A percentile compares a stretch with the other conserved stretches of the same genome.
phyloP scores from a whole-genome alignment of 148 eudicot genomes.

The Simmondsia chinensis region DNA sequence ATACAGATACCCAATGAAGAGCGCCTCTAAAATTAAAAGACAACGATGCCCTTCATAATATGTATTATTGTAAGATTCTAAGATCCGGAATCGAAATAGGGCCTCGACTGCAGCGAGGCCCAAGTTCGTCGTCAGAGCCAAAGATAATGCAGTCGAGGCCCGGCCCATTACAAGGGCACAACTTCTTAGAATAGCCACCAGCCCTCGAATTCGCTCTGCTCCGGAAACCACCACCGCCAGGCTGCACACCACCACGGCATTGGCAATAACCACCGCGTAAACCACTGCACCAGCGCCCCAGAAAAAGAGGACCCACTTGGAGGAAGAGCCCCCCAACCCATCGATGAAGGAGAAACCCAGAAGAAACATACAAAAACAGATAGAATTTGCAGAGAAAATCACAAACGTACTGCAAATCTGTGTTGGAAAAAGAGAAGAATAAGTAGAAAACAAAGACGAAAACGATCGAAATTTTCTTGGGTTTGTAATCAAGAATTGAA shows the following conservation, averaged over 20 bases:
- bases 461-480: constrained; percentile 2
- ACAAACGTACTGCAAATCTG: constrained; percentile 35
- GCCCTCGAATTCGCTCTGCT: constrained; percentile 28
- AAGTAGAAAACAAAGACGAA: constrained; percentile 15
- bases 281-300: constrained; percentile 28
- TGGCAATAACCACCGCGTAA: constrained; percentile 56
- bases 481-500: constrained; percentile 17
- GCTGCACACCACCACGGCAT: constrained; percentile 45
- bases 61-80: constrained; percentile 10
- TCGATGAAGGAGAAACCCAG: constrained; percentile 32
- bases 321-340: constrained; percentile 16
- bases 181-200: constrained; percentile 38
- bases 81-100: constrained; percentile 52
- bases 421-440: constrained; percentile 30
- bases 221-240: constrained; percentile 25
- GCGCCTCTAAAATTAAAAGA: constrained; percentile 40
- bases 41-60: background rate
- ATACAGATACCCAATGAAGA: constrained; percentile 57
- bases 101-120: constrained; percentile 62
- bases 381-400: constrained; percentile 52
- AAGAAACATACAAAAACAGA: constrained; percentile 39
- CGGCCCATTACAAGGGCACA: constrained; percentile 41
- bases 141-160: constrained; percentile 43
- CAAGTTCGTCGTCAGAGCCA: constrained; percentile 47
- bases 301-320: constrained; percentile 21